A percentile compares a stretch with the other conserved stretches of the same genome.
These are phyloP conservation scores for Zizania latifolia DNA, from an alignment of 176 grass and related monocot species.

Conservation along the genomic window DNA sequence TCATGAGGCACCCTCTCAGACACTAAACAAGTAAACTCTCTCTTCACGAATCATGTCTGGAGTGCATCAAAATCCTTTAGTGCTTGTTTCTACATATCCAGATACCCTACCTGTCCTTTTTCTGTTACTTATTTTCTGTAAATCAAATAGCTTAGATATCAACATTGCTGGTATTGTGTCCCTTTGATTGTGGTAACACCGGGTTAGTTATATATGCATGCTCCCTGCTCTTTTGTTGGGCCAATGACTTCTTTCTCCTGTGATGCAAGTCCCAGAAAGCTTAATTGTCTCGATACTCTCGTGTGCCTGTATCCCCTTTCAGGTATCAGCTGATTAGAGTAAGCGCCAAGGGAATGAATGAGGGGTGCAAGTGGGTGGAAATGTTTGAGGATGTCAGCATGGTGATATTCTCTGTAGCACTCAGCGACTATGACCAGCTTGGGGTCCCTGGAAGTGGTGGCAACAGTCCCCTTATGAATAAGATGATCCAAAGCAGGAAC, in stretches of 20 bases:
- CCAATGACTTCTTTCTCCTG: background rate
- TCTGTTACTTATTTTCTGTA: background rate
- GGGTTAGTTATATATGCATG: background rate
- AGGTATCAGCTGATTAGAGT: constrained; percentile 92
- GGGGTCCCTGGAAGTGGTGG: constrained; percentile 28
- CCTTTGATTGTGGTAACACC: background rate
- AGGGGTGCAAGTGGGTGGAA: constrained; percentile 97
- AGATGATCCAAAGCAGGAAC: constrained; percentile 88
- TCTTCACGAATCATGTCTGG: constrained; percentile 7
- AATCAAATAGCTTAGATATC: background rate
- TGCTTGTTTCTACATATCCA: background rate
- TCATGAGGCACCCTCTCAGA: constrained; percentile 56
- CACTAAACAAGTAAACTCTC: constrained; percentile 58
- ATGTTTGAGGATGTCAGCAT: constrained; percentile 95
- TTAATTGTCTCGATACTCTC: constrained; percentile 13
- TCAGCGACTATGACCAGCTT: constrained; percentile 77
- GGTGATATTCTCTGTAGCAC: constrained; percentile 77
- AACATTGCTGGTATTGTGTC: background rate
- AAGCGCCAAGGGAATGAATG: constrained; percentile 72
- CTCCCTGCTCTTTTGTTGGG: background rate
- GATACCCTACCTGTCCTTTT: background rate
- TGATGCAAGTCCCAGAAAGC: background rate
- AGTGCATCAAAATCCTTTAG: background rate
- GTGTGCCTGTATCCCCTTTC: background rate
- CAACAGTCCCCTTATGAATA: constrained; percentile 50